Evolutionary conservation across 75 land plant species (phyloP).

Genomic region (Pseudotsuga menziesii): DNA sequence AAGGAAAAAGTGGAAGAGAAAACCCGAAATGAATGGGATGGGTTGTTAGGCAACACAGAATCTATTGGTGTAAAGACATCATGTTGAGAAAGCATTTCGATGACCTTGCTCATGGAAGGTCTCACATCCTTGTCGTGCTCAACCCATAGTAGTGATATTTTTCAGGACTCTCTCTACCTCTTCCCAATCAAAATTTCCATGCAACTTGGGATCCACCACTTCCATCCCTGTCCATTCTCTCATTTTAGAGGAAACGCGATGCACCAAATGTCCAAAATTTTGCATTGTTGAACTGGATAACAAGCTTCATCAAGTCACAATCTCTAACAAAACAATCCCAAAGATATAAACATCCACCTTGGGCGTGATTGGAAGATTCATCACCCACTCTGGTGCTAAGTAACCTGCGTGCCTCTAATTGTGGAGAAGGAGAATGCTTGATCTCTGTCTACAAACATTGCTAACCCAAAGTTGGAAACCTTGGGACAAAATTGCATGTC

Average conservation of each 20-base stretch:
- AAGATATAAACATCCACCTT: constrained; percentile 79
- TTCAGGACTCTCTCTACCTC: constrained; percentile 41
- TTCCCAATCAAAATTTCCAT: constrained; percentile 12
- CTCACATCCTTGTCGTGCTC: constrained; percentile 52
- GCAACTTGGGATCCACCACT: constrained; percentile 25
- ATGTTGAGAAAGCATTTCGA: constrained; percentile 39
- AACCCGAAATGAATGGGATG: no score
- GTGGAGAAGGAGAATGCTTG: background rate
- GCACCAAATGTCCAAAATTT: constrained; percentile 51
- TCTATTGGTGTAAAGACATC: no score
- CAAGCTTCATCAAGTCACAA: constrained; percentile 33
- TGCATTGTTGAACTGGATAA: constrained; percentile 23
- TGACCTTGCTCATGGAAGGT: constrained; percentile 71
- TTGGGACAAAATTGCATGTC: constrained; percentile 60
- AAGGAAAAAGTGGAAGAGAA: no score
- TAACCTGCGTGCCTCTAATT: constrained; percentile 67
- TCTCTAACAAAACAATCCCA: constrained; percentile 70
- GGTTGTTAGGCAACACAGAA: no score
- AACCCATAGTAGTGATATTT: constrained; percentile 68
- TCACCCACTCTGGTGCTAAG: constrained; percentile 65
- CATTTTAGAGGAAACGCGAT: constrained; percentile 47
- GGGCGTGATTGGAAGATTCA: constrained; percentile 29
- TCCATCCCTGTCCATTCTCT: constrained; percentile 35
- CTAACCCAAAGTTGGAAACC: constrained; percentile 72
- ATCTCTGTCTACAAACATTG: constrained; percentile 31